Percentiles rank a stretch among this genome's conserved stretches.
Conservation (phyloP, 306 rosid species). For the Aeschynomene evenia region DNA sequence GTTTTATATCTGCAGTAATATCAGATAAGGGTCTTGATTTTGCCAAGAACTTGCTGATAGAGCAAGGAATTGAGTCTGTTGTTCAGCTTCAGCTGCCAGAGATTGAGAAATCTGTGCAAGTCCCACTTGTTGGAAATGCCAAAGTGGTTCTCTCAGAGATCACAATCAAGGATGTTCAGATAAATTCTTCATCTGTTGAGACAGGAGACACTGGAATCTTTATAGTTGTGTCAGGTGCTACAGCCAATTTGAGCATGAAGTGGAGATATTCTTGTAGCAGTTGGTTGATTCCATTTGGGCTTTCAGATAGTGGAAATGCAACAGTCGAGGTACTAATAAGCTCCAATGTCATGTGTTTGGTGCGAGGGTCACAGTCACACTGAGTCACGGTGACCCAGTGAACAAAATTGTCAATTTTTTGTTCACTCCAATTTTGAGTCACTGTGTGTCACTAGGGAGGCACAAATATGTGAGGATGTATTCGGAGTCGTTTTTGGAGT, state of each 20-base stretch:
- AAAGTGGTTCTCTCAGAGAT: constrained; percentile 64
- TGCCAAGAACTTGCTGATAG: constrained; percentile 66
- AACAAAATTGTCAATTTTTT: too few relatives aligned
- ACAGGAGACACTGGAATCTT: constrained; percentile 63
- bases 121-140: constrained; percentile 62
- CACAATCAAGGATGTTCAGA: constrained; percentile 42
- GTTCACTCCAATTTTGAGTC: too few relatives aligned
- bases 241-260: constrained; percentile 64
- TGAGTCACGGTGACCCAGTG: too few relatives aligned
- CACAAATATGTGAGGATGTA: too few relatives aligned
- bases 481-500: too few relatives aligned
- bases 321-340: constrained; percentile 71
- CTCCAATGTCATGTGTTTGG: too few relatives aligned
- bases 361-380: too few relatives aligned
- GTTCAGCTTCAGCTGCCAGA: constrained; percentile 60
- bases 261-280: constrained; percentile 61
- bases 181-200: constrained; percentile 55
- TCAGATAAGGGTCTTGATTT: constrained; percentile 73
- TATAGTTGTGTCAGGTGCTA: constrained; percentile 64
- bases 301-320: constrained; percentile 78
- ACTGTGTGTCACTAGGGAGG: too few relatives aligned
- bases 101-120: constrained; percentile 50
- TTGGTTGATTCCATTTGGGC: constrained; percentile 61
- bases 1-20: constrained; percentile 60
- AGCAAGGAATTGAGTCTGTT: constrained; percentile 57